A percentile compares a stretch with the other conserved stretches of the same genome.
phyloP scores from a whole-genome alignment of 352 stramenopile species.

The Phytophthora hibernalis region DNA sequence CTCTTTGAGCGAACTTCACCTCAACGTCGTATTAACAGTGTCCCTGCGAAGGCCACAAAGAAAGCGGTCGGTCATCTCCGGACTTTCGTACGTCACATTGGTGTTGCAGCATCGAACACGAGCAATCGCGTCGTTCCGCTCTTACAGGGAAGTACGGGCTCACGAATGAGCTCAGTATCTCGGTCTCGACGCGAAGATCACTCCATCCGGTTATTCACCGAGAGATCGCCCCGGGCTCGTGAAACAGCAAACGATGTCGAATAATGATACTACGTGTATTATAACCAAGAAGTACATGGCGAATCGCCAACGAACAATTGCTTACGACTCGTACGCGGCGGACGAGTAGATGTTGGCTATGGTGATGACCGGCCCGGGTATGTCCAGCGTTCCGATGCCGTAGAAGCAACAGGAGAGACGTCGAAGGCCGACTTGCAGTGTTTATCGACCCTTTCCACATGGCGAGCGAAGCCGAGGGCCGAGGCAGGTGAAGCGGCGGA shows the following conservation, averaged over 20 bases:
- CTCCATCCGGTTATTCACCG: conserved; percentile 16
- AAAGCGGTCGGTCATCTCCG: conserved; percentile 1
- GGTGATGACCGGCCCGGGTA: no score
- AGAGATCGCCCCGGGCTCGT: conserved; percentile 15
- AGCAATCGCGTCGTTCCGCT: conserved; percentile 16
- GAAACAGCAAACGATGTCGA: conserved; percentile 9
- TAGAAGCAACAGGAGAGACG: no score
- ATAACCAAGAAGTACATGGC: no score
- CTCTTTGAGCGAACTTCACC: conserved; percentile 17
- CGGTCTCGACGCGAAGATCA: conserved; percentile 10
- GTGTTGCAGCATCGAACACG: conserved; percentile 8
- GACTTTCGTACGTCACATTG: conserved; percentile 16
- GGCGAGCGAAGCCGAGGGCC: no score
- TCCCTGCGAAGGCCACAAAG: not conserved
- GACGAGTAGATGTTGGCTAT: no score
- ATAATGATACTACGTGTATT: no score
- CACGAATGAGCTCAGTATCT: not conserved
- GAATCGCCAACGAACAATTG: no score
- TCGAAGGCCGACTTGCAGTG: no score
- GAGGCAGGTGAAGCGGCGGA: no score
- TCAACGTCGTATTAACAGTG: not conserved
- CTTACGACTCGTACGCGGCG: no score
- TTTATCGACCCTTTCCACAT: no score
- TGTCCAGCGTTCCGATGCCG: no score
- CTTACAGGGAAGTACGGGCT: conserved; percentile 10